Evolutionary conservation across 2,329 filamentous ascomycete genomes (phyloP), one percentile per base, ranked within the genome.

Genomic region (Apiospora arundinis): DNA sequence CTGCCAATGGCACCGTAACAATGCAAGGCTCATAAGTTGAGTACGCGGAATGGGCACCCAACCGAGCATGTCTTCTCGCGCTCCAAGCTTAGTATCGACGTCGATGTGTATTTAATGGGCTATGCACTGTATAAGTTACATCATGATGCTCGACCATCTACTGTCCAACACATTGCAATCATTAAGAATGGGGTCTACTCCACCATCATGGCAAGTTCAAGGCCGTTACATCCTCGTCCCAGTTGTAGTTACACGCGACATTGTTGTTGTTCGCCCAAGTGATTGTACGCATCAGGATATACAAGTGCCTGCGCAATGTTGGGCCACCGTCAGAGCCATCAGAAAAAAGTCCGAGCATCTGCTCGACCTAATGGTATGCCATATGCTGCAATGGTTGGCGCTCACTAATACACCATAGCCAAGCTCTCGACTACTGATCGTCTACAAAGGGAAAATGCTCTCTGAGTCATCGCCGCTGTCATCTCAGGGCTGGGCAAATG

Each of bases 401-500:
- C 49, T 56, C 49, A 56, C 49, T 56, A 56, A 56, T 56, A 28
- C 23, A 56, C 49, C 25, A 18, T 56, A 56, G 49, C 49, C 49
- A 18, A 56, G 23, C 23, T 56, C 49, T 56, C 49, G 49, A 28
- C 12, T 56, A 28, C 49, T 56, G 12, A 56, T 56, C 49, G 16
- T 56, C 16, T 56, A 56, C 49, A 56, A 28, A 18, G 49, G 49
- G 49, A 56, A 56, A 56, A 12, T 16, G 49, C 49, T 56, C 49
- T 56, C 49, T 7, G 49, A 56, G 14, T 56, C 49, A 28, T 56
- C 14, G 12, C 23, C 49, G 49, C 23, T 56, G 23, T 16, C 49
- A 56, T 56, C 49, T 56, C 49, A 56, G 49, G 49, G 49, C 23
- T 56, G 49, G 49, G 14, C 4, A 56, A 16, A 56, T 56, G 49